Evolutionary conservation across 768 basidiomycete species (phyloP).

Genomic region (Pholiota molesta): DNA sequence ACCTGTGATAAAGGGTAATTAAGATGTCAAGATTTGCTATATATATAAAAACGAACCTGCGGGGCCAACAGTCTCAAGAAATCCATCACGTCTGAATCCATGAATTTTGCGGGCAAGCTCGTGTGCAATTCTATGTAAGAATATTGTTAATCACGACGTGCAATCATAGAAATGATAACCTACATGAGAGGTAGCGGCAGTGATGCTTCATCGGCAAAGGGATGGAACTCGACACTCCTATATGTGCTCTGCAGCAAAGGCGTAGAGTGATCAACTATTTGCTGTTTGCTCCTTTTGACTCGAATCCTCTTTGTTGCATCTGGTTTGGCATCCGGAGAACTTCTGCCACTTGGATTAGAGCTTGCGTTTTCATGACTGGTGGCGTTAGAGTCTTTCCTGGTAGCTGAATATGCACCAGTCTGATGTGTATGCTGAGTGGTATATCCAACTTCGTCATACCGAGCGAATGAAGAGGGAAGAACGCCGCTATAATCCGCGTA

Average conservation of each 20-base stretch:
- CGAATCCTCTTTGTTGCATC: constrained; percentile 72
- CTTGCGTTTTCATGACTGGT: constrained; percentile 30
- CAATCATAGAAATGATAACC: constrained; percentile 20
- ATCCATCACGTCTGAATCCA: constrained; percentile 76
- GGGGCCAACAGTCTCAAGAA: constrained; percentile 87
- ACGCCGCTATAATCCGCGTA: constrained; percentile 70
- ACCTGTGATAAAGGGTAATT: constrained; percentile 41
- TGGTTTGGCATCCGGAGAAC: constrained; percentile 36
- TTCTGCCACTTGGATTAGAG: constrained; percentile 31
- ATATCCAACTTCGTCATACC: constrained; percentile 46
- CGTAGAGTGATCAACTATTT: constrained; percentile 47
- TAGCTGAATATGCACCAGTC: constrained; percentile 47
- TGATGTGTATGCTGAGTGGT: constrained; percentile 31
- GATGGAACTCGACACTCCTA: constrained; percentile 61
- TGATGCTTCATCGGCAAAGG: constrained; percentile 58
- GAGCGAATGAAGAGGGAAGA: constrained; percentile 62
- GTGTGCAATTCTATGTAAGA: constrained; percentile 67
- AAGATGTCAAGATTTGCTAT: background rate
- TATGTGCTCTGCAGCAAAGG: constrained; percentile 65
- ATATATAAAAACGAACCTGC: constrained; percentile 53
- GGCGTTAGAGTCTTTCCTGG: constrained; percentile 29
- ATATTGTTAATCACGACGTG: background rate
- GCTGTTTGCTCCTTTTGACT: constrained; percentile 71
- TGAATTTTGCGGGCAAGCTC: constrained; percentile 75
- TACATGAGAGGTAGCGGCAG: constrained; percentile 85